Evolutionary conservation across 2,329 filamentous ascomycete genomes (phyloP), one percentile per base, ranked within the genome.

Genomic region (Bipolaris zeicola): DNA sequence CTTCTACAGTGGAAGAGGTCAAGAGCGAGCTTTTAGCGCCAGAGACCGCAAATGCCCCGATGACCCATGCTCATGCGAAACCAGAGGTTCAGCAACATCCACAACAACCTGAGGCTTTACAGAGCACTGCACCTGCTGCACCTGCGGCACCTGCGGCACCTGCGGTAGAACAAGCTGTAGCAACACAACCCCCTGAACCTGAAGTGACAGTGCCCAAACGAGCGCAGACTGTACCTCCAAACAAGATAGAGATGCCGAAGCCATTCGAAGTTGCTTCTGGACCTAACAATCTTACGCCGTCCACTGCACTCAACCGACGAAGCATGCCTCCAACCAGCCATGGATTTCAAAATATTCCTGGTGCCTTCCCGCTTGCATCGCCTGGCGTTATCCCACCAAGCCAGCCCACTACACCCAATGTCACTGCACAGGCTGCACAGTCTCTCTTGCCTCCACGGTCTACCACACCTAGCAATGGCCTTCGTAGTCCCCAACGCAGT

Each of bases 311-410:
- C 66, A 71, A 41, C 60, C 69, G 58, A 49, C 65, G 33, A 58
- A 69, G 42, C n/a, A 26, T 39, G 53, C 60, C 47, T 16, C 47
- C 70, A n/a, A 66, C 73, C n/a, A 69, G 70, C 6, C 66, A 70
- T 39, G 65, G 64, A 1, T 41, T 66, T 5, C 60, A 70, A 10
- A 48, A 64, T 24, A 70, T 73, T 26, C 70, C 92, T 0, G 91
- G 91, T 6, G 86, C 85, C 8, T 78, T 92, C 44, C 81, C 85
- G 38, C 83, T 87, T 1, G 84, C 71, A 14, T 71, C 76, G n/a
- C 75, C 75, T 31, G 73, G 73, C 14, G 56, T 80, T 5, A 72
- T 73, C 11, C 74, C 77, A 8, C 75, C 78, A 7, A 79, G 76
- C 33, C 69, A 73, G 51, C 66, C 65, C 45, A 73, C 70, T 6